Conservation (phyloP, 2,329 filamentous ascomycete genomes). For the Myriosclerotinia scirpicola region DNA sequence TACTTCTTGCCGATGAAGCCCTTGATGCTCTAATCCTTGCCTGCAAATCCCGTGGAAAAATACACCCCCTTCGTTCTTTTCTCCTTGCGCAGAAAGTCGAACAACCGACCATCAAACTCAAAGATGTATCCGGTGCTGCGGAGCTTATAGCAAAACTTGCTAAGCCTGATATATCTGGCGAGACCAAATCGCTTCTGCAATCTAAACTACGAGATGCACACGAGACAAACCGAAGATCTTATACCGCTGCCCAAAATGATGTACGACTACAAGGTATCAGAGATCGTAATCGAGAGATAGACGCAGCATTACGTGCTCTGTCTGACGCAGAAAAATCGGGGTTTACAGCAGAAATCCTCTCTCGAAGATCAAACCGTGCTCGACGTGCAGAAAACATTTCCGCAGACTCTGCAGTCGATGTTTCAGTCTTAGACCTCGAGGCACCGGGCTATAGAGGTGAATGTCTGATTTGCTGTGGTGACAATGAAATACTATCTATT, state of each 20-base stretch:
- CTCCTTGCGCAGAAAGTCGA: background rate
- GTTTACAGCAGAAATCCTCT: conserved; percentile 3
- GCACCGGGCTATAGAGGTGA: background rate
- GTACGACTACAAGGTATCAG: background rate
- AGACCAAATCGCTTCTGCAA: background rate
- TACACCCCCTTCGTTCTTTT: background rate
- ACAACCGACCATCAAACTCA: background rate
- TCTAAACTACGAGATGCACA: background rate
- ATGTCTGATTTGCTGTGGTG: background rate
- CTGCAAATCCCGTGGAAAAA: conserved; percentile 3
- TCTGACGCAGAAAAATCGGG: background rate
- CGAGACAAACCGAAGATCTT: background rate
- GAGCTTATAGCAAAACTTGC: background rate
- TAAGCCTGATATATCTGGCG: background rate
- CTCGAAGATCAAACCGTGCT: conserved; percentile 2
- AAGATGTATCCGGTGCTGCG: background rate
- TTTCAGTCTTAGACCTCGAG: conserved; percentile 1
- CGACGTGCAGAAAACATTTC: background rate
- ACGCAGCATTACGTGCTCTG: background rate
- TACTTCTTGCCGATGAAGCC: background rate
- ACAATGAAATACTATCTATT: background rate
- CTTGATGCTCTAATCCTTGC: conserved; percentile 2
- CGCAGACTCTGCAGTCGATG: background rate
- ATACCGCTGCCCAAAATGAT: background rate
- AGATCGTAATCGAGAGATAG: background rate